Evolutionary conservation across 1,284 basidiomycete species (phyloP), one percentile per base, ranked within the genome.

Genomic region (Mycosarcoma maydis): DNA sequence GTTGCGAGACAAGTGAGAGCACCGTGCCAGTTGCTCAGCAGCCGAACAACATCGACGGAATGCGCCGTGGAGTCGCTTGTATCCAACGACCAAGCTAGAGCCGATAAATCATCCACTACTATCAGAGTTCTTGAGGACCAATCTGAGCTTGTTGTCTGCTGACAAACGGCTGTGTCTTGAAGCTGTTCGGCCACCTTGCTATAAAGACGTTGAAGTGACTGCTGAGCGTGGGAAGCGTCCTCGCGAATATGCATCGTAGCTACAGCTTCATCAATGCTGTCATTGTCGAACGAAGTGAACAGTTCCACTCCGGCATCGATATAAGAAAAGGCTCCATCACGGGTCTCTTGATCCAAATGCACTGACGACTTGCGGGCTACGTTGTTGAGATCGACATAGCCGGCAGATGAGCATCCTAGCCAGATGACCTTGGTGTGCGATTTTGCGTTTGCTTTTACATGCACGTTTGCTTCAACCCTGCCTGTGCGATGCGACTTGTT

Each of bases 31-130:
- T 47, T 20, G 46, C 17, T 44, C n/a, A 61, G 22, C 4, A 66
- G 57, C 4, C 19, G 45, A 4, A 46, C 39, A 1, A 51, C 36
- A 24, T 60, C 53, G 36, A 53, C 8, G 2, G 44, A 23, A 6
- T 43, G 40, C 2, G 46, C 58, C 2, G n/a, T 45, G 13, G 41
- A 19, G 19, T 60, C 57, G 33, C 1, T 27, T 3, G 54, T 17
- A n/a, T 60, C 51, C n/a, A 66, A 27, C 1, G 43, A 26, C 72
- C 72, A 75, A 1, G 69, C 51, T 6, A 72, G 44, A 10, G 69
- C 53, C 4, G 61, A 53, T 16, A 75, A 26, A 36, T 75, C 69
- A 24, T 75, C 69, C 9, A 75, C 20, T 13, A 75, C 39, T 13
- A 75, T 43, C 11, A 72, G 26, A 1, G 14, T 52, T 7, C 30